These are phyloP conservation scores for Paecilomyces niveus DNA, from an alignment of 2,329 filamentous ascomycete genomes.

Conservation along the genomic window DNA sequence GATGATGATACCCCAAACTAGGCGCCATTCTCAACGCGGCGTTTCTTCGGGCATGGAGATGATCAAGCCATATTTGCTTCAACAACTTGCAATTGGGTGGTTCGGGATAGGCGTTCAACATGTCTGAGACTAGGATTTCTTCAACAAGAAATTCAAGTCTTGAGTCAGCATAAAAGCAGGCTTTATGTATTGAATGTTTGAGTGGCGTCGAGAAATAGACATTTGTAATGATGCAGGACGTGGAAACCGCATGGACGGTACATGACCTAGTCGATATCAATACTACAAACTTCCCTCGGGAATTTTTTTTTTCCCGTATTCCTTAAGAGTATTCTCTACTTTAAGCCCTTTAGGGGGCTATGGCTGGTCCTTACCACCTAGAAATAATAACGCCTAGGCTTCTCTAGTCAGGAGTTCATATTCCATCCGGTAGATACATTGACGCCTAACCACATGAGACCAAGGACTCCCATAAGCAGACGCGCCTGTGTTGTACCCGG, in stretches of 20 bases:
- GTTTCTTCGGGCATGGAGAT: conserved; percentile 8
- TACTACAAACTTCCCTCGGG: not conserved
- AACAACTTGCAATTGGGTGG: not conserved
- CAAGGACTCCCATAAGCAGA: not conserved
- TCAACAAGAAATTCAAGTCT: not conserved
- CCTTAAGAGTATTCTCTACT: too few relatives aligned
- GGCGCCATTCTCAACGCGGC: conserved; percentile 13
- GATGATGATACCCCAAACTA: conserved; percentile 7
- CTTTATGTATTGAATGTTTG: not conserved
- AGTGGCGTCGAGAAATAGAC: not conserved
- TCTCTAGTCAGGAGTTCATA: too few relatives aligned
- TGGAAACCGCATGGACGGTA: not conserved
- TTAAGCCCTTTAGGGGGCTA: too few relatives aligned
- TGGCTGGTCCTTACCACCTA: not conserved
- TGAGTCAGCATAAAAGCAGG: not conserved
- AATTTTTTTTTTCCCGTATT: not conserved
- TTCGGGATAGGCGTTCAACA: not conserved
- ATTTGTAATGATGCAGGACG: not conserved
- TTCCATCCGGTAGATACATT: not conserved
- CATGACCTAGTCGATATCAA: not conserved
- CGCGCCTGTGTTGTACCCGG: not conserved
- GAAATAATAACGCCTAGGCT: not conserved
- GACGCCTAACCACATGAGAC: not conserved
- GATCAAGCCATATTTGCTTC: not conserved
- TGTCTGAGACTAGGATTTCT: not conserved